Base-by-base conservation (phyloP, 2,329 filamentous ascomycete genomes). In the Coniochaeta hoffmannii region DNA sequence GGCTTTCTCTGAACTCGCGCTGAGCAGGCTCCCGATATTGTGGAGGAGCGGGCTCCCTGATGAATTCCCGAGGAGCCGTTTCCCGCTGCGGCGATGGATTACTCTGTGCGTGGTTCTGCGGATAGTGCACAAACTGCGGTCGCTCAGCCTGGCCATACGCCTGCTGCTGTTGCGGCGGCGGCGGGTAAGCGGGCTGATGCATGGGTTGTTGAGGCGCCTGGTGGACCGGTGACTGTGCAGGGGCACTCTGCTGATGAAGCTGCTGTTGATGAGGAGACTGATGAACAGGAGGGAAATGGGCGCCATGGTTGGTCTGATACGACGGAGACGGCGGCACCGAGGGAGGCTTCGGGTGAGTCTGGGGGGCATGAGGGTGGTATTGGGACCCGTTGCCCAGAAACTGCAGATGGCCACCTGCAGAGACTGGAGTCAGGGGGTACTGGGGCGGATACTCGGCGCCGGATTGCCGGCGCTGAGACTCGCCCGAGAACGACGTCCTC, bases 281-380 rank as follows among this genome's bases (percentile, higher is more conserved):
- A 17, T 51, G 49, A 32, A 46, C 22, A 19, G 49, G 30, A 34
- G 55, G 51, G 53, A 62, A 66, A 2, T 56, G 38, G 4, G 56
- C 30, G 1, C 50, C 49, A 30, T 62, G 61, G 50, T 56, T 46
- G 14, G 61, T 57, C 17, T 61, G 59, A 57, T 69, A 69, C 3
- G 65, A 64, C 0, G 69, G 69, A 31, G 69, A 71, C 2, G 62
- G 61, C 4, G 69, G 68, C 14, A 68, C 63, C 1, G 68, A 69
- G 7, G 64, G 60, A 38, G 65, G 58, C 56, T 64, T 64, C 19
- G 60, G 53, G 35, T 57, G 63, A 52, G 55, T 58, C 44, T 63
- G 61, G 15, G 57, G 57, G 1, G 61, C 60, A 17, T 64, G 62
- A 19, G 62, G 60, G 24, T 46, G 41, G 53, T 62, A 63, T 36